Conservation (phyloP, 305 asterid genomes). For the Fraxinus velutina region DNA sequence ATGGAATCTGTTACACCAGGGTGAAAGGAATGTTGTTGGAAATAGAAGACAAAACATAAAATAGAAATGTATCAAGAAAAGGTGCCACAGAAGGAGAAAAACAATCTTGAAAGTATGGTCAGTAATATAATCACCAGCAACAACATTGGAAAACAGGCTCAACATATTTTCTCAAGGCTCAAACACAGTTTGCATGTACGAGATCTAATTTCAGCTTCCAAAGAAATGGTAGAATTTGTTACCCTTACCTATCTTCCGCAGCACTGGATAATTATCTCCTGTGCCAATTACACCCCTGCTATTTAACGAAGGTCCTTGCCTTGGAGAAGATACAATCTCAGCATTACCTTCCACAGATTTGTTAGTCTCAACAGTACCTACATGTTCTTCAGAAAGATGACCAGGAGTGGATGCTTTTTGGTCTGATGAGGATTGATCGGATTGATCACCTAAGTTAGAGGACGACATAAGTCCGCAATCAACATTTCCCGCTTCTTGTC, state of each 20-base stretch:
- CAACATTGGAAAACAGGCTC: not conserved
- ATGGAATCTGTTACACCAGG: slow-evolving; percentile 29
- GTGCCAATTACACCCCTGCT: not conserved
- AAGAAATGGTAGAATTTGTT: not conserved
- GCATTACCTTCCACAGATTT: slow-evolving; percentile 3
- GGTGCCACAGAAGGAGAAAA: not conserved
- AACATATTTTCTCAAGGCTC: not conserved
- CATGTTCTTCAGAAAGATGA: not conserved
- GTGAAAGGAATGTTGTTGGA: not conserved
- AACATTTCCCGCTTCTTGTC: not conserved
- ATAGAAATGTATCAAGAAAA: not conserved
- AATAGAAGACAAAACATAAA: not conserved
- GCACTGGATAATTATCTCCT: not conserved
- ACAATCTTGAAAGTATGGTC: not conserved
- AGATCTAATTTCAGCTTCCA: not conserved
- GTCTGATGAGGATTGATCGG: not conserved
- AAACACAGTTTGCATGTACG: not conserved
- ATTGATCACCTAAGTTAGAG: not conserved
- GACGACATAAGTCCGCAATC: not conserved
- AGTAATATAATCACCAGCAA: not conserved
- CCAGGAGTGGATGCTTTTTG: slow-evolving; percentile 3
- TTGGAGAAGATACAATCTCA: not conserved
- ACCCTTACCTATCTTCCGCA: slow-evolving; percentile 16
- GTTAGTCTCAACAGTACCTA: not conserved
- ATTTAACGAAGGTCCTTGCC: not conserved